phyloP scores from a whole-genome alignment of 2,329 filamentous ascomycete species.

The Colletotrichum melonis region DNA sequence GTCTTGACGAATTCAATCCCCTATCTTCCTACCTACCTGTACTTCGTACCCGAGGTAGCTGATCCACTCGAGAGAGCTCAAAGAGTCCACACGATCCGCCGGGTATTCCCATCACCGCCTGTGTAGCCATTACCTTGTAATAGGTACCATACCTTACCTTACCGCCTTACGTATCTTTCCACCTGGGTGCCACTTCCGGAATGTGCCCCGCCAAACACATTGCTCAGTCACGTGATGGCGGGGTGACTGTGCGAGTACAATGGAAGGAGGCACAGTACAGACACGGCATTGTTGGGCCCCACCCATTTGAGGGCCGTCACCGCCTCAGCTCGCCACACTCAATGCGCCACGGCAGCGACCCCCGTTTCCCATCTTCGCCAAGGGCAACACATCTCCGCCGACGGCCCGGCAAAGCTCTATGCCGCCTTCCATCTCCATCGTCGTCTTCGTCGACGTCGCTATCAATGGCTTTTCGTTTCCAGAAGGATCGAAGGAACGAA shows the following conservation, averaged over 20 bases:
- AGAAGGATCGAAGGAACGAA: neutral
- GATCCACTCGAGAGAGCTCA: conserved; percentile 9
- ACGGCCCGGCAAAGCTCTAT: neutral
- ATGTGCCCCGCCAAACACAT: conserved; percentile 25
- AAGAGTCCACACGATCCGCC: conserved; percentile 26
- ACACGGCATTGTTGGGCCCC: neutral
- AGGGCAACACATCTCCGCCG: neutral
- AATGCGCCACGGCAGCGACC: neutral
- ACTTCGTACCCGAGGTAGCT: neutral
- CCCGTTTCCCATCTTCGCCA: neutral
- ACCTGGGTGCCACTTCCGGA: neutral
- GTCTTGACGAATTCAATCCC: neutral
- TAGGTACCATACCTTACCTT: conserved; percentile 7
- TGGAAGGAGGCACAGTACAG: conserved; percentile 7
- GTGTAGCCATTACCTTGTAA: conserved; percentile 21
- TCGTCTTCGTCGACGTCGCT: neutral
- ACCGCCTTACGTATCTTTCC: neutral
- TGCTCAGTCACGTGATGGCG: conserved; percentile 26
- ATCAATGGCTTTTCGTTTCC: neutral
- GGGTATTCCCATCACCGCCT: conserved; percentile 33
- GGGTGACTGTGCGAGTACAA: conserved; percentile 18
- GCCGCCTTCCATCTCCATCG: neutral
- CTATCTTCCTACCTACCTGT: neutral
- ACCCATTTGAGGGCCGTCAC: neutral
- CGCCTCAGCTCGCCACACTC: neutral